Evolutionary conservation across 192 early-diverging fungal species (phyloP), one percentile per base, ranked within the genome.

Genomic region (Dissophora globulifera): DNA sequence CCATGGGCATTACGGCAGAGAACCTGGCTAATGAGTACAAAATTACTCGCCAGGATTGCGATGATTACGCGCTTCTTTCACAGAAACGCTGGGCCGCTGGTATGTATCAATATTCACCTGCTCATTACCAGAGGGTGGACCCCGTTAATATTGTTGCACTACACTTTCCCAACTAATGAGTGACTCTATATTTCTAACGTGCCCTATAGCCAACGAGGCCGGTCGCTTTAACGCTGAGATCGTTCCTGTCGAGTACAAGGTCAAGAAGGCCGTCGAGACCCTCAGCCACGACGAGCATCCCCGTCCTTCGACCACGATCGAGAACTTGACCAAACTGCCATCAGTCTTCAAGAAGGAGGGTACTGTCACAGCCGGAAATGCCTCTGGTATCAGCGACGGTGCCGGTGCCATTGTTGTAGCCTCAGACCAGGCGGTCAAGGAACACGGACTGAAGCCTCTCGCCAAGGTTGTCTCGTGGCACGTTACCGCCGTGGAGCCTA

Each of bases 1-100:
- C 95, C 25, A 97, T 97, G 96, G 95, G 94, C 47, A 93, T 97
- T 69, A 97, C 95, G 20, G 93, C 94, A 52, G 97, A 99, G 80
- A 94, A 96, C 66, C 86, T 99, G 63, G 93, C 87, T 19, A 84
- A 90, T 42, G 81, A 94, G 82, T 95, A 95, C 86, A 81, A 85
- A 51, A 86, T 99, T 50, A 86, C 91, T 5, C 91, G 94, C 33
- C 76, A 87, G 54, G 88, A 95, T 22, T 93, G 90, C 65, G 97
- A 99, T 81, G 86, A 86, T 42, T 96, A 86, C 75, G 95, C 96
- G 17, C 72, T 94, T 17, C 64, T 78, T 50, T 89, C 89, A 58
- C 97, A 99, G 83, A 86, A 94, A 76, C 92, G 93, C 57, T 97
- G 94, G 92, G 94, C 91, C 32, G 81, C 81, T 56, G 88, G 88